These are phyloP conservation scores for Tagetes erecta DNA, from an alignment of 129 eudicot genomes.

Conservation along the genomic window DNA sequence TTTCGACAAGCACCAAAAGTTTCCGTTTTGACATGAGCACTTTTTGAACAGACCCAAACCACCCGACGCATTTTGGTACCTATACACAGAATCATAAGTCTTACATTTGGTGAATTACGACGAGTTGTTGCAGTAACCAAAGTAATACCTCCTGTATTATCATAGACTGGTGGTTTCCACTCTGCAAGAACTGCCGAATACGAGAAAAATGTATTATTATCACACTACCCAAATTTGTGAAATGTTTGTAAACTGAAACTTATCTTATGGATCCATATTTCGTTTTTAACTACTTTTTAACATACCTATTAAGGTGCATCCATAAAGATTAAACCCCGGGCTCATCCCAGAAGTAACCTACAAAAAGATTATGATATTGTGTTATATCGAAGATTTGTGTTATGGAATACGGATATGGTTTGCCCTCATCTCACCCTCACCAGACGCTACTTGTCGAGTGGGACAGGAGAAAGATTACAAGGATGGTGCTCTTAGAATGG, in stretches of 20 bases:
- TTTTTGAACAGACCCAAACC: background rate
- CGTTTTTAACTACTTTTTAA: constrained; percentile 4
- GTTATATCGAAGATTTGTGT: background rate
- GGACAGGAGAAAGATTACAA: background rate
- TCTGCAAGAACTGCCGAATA: constrained; percentile 84
- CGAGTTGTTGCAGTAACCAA: constrained; percentile 97
- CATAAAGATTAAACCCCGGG: constrained; percentile 87
- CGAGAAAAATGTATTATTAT: background rate
- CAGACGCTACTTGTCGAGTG: too few relatives aligned
- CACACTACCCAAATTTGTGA: background rate
- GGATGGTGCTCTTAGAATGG: background rate
- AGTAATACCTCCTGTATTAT: constrained; percentile 78
- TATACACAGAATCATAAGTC: background rate
- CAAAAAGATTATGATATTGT: background rate
- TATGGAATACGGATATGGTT: background rate
- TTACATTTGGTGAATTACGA: constrained; percentile 98
- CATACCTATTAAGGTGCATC: constrained; percentile 87
- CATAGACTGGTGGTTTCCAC: constrained; percentile 99
- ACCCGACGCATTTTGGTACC: background rate
- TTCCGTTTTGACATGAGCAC: background rate
- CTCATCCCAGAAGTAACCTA: constrained; percentile 94
- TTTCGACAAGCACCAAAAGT: background rate
- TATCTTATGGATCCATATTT: background rate
- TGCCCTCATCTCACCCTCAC: too few relatives aligned
- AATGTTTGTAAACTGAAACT: background rate